These are phyloP conservation scores for Calamus simplicifolius DNA, from an alignment of 176 grass and related monocot species.

Conservation along the genomic window DNA sequence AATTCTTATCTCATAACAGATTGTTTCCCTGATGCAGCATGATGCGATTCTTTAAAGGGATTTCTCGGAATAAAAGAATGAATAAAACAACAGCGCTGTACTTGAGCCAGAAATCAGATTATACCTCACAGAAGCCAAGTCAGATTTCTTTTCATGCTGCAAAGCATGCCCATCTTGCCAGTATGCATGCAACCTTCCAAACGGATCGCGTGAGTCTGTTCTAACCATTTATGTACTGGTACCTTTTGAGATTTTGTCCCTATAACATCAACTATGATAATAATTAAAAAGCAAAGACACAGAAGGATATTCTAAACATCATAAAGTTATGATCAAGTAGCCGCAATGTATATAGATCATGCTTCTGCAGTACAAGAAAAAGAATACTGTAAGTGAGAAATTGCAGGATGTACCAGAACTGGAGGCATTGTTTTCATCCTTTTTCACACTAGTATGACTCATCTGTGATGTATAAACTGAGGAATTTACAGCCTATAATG, in stretches of 20 bases:
- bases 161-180: conserved; percentile 56
- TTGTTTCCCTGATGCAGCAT: too few relatives aligned
- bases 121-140: conserved; percentile 81
- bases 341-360: too few relatives aligned
- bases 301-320: too few relatives aligned
- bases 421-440: conserved; percentile 31
- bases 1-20: too few relatives aligned
- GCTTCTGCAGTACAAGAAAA: too few relatives aligned
- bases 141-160: conserved; percentile 69
- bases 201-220: conserved; percentile 75
- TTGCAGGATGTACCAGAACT: conserved; percentile 31
- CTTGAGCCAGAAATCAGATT: neutral
- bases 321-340: too few relatives aligned
- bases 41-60: too few relatives aligned
- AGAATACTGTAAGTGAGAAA: too few relatives aligned
- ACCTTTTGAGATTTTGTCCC: conserved; percentile 66
- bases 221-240: conserved; percentile 80
- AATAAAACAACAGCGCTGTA: too few relatives aligned
- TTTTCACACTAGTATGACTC: conserved; percentile 36
- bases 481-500: conserved; percentile 41
- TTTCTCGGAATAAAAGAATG: too few relatives aligned
- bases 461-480: conserved; percentile 10
- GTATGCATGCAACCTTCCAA: conserved; percentile 86
- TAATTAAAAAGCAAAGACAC: neutral
- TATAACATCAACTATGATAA: conserved; percentile 16